These are phyloP conservation scores for Leccinum truebloodii DNA, from an alignment of 768 basidiomycete genomes.

Conservation along the genomic window DNA sequence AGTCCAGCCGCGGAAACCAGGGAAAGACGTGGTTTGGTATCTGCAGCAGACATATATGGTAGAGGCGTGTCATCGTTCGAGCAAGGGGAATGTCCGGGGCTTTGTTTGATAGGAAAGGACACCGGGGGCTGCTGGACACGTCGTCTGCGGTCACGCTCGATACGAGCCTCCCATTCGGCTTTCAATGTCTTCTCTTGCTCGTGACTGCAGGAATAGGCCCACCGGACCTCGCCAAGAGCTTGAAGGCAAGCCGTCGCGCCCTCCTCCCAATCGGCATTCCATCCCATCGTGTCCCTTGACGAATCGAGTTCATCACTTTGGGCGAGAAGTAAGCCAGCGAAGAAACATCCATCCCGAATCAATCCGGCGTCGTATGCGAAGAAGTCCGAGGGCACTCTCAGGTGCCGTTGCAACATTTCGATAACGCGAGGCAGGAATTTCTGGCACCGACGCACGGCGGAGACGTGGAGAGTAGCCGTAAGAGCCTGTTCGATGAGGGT, in stretches of 20 bases:
- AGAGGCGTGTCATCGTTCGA: constrained; percentile 23
- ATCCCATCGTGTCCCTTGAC: constrained; percentile 20
- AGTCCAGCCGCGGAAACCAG: constrained; percentile 36
- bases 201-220: constrained; percentile 75
- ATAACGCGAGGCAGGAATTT: constrained; percentile 51
- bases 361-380: constrained; percentile 87
- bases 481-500: constrained; percentile 47
- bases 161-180: constrained; percentile 44
- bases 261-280: constrained; percentile 34
- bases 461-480: constrained; percentile 47
- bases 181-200: constrained; percentile 67
- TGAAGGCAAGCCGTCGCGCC: constrained; percentile 56
- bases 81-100: constrained; percentile 31
- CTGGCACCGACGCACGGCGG: constrained; percentile 50
- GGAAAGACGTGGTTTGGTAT: constrained; percentile 27
- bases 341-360: constrained; percentile 88
- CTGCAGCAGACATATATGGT: constrained; percentile 9
- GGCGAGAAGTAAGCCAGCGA: constrained; percentile 76
- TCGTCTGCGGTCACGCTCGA: constrained; percentile 32
- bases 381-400: constrained; percentile 46
- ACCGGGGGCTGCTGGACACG: constrained; percentile 23
- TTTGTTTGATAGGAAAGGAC: constrained; percentile 27
- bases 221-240: constrained; percentile 80
- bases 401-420: constrained; percentile 51
- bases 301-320: constrained; percentile 43